A percentile compares a stretch with the other conserved stretches of the same genome.
phyloP scores from a whole-genome alignment of 1,139 yeast genomes.

The Pichia inconspicua region DNA sequence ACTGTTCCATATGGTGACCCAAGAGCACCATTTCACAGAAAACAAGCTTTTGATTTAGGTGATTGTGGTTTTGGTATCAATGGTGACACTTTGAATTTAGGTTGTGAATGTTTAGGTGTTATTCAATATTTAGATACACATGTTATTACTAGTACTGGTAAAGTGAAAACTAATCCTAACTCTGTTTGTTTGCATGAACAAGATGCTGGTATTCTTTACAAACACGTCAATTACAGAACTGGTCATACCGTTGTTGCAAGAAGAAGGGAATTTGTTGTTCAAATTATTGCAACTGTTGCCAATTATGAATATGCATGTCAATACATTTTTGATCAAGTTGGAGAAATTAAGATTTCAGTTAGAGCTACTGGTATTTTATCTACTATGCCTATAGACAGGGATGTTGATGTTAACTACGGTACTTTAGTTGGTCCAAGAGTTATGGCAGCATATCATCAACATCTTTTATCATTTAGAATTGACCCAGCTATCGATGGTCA shows the following conservation, averaged over 20 bases:
- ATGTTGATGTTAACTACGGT: constrained; percentile 64
- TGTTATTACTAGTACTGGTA: constrained; percentile 56
- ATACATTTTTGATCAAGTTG: constrained; percentile 74
- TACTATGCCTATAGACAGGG: constrained; percentile 77
- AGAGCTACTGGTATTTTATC: constrained; percentile 85
- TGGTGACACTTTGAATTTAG: constrained; percentile 68
- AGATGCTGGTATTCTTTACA: constrained; percentile 73
- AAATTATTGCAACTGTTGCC: constrained; percentile 84
- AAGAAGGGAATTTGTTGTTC: constrained; percentile 78
- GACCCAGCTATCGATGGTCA: constrained; percentile 88
- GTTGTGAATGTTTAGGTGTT: constrained; percentile 87
- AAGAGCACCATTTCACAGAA: constrained; percentile 83
- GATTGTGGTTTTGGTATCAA: constrained; percentile 83
- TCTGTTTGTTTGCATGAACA: constrained; percentile 88
- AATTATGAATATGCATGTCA: constrained; percentile 81
- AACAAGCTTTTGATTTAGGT: constrained; percentile 88
- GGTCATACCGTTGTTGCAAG: constrained; percentile 68
- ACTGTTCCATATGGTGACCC: constrained; percentile 92
- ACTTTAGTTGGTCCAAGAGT: constrained; percentile 80
- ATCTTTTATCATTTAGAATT: constrained; percentile 72
- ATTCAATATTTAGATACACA: constrained; percentile 71
- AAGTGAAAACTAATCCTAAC: constrained; percentile 57
- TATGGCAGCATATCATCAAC: constrained; percentile 87
- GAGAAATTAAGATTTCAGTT: constrained; percentile 73
- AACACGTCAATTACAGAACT: constrained; percentile 82